Percentiles rank a stretch among this genome's conserved stretches.
phyloP scores from a whole-genome alignment of 129 eudicot species.

The Solidago caesia region DNA sequence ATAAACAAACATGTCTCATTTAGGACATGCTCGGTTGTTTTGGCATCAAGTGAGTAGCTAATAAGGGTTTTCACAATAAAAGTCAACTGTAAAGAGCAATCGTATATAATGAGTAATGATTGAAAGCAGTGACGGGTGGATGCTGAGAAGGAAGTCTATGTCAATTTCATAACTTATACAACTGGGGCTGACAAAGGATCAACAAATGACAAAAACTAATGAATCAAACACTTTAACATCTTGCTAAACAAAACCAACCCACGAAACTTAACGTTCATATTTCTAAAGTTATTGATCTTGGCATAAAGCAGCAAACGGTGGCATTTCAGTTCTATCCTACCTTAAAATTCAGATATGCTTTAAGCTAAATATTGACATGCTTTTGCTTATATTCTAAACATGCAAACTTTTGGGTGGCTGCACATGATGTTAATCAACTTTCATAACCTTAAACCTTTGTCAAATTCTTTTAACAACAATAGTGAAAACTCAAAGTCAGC shows the following conservation, averaged over 20 bases:
- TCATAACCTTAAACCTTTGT: conserved; percentile 9
- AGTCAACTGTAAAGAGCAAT: not conserved
- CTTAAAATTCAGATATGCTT: conserved; percentile 3
- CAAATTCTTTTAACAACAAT: conserved; percentile 21
- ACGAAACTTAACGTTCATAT: not conserved
- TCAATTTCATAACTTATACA: conserved; percentile 23
- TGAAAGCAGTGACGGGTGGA: conserved; percentile 7
- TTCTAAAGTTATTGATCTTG: not conserved
- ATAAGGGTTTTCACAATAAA: not conserved
- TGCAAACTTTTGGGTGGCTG: not conserved
- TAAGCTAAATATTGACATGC: not conserved
- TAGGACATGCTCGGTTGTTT: not conserved
- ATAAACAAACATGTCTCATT: not conserved
- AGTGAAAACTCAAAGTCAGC: conserved; percentile 24
- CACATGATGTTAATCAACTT: conserved; percentile 6
- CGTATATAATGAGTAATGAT: conserved; percentile 23
- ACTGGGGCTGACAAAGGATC: conserved; percentile 15
- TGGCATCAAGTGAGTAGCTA: conserved; percentile 1
- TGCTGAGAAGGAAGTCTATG: conserved; percentile 8
- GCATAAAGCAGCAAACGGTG: not conserved
- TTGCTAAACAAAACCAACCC: conserved; percentile 8
- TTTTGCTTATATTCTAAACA: conserved; percentile 5
- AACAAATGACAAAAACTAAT: conserved; percentile 21
- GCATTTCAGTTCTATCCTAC: conserved; percentile 2
- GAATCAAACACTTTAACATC: not conserved